Base-by-base conservation (phyloP, 257 asterid genomes). In the Avicennia marina region DNA sequence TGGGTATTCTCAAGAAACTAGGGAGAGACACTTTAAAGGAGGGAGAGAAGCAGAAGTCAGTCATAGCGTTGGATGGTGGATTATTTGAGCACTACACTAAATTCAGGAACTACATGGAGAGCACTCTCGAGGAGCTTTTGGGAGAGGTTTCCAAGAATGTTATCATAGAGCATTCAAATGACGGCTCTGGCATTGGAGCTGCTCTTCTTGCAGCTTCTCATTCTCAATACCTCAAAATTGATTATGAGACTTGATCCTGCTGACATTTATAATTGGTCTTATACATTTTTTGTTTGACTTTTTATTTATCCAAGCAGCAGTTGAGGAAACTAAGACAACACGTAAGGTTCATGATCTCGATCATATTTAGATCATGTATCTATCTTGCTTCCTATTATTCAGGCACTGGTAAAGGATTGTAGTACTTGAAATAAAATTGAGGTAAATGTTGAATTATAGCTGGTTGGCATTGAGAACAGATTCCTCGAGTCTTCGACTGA, bases 171-270 rank as follows among this genome's bases (percentile, higher is more conserved):
- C 91, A 46, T 15, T 75, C 95, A 8, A 77, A 78, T 31, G 96
- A 87, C 18, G 96, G 98, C 12, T 90, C 96, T 4, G 98, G 95
- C 26, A 63, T 81, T 6, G 98, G 96, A 38, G 96, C 96, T 16
- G 96, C 96, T n/a, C 96, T 90, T 25, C 67, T 90, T 3, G 96
- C 95, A 1, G 96, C 96, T 11, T 74, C 94, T 13, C 81, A 85
- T 63, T 87, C 95, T 17, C 94, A 78, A 51, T 82, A 90, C 75
- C 72, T 70, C 43, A 76, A 70, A 56, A 52, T 61, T 0, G 78
- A 78, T 40, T 8, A 36, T 3, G 86, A 67, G 42, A 45, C 64
- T 12, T 54, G 16, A 67, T 21, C 57, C 45, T n/a, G n/a, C n/a
- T n/a, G n/a, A n/a, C n/a, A n/a, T n/a, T n/a, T n/a, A n/a, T n/a